phyloP scores from a whole-genome alignment of 1,284 basidiomycete genomes.

The Entoloma clypeatum region DNA sequence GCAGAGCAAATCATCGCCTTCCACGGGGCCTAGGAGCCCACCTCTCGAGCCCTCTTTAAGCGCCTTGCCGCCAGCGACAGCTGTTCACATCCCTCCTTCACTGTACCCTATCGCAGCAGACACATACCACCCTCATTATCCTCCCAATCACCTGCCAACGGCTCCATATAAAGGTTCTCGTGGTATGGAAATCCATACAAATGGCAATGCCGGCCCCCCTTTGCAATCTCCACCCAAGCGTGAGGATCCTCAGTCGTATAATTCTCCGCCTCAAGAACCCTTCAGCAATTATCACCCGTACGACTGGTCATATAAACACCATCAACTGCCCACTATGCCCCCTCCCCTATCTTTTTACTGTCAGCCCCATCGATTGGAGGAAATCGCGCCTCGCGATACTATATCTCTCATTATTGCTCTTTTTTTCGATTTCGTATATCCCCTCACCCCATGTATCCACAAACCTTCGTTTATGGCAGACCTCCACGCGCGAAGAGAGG shows the following conservation, averaged over 20 bases:
- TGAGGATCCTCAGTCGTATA: constrained; percentile 43
- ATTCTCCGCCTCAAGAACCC: constrained; percentile 45
- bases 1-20: constrained; percentile 45
- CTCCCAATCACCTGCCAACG: constrained; percentile 38
- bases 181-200: constrained; percentile 29
- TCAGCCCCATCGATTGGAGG: constrained; percentile 65
- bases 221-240: constrained; percentile 31
- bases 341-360: constrained; percentile 69
- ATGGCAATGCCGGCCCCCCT: constrained; percentile 28
- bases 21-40: constrained; percentile 40
- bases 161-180: constrained; percentile 33
- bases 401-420: constrained; percentile 76
- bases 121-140: constrained; percentile 54
- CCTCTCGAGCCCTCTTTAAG: constrained; percentile 48
- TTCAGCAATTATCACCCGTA: constrained; percentile 62
- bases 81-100: constrained; percentile 54
- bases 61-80: constrained; percentile 32
- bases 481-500: constrained; percentile 70
- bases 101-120: constrained; percentile 70
- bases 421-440: constrained; percentile 88
- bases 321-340: constrained; percentile 54
- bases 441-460: constrained; percentile 78
- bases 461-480: constrained; percentile 86
- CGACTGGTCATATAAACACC: constrained; percentile 70
- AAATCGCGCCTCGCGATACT: constrained; percentile 72